Evolutionary conservation across 1,284 basidiomycete species (phyloP).

Genomic region (Phylloporus gajari): DNA sequence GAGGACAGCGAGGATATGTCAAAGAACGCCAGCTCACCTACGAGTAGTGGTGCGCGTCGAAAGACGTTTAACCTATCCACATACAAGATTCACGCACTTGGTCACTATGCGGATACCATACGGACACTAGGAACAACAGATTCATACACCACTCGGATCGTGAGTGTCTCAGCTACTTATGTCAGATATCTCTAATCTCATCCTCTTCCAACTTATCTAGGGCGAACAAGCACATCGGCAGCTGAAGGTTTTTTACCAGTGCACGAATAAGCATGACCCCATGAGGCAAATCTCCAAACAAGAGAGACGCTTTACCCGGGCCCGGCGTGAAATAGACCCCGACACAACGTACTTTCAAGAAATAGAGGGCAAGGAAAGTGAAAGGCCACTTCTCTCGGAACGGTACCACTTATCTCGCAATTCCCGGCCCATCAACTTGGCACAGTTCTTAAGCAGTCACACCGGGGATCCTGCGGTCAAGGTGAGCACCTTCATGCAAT

Average conservation of each 20-base stretch:
- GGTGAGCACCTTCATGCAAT: background rate
- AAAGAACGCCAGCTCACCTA: background rate
- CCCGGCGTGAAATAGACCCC: background rate
- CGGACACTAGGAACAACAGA: constrained; percentile 1
- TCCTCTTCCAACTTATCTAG: background rate
- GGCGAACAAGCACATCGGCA: background rate
- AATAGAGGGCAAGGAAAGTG: no score
- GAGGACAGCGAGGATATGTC: background rate
- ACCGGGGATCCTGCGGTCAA: background rate
- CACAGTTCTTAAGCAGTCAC: background rate
- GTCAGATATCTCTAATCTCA: background rate
- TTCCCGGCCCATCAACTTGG: no score
- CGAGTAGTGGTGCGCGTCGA: background rate
- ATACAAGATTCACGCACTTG: constrained; percentile 19
- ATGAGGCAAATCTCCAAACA: background rate
- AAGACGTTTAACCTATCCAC: constrained; percentile 17
- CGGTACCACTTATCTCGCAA: no score
- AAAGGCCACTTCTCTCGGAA: no score
- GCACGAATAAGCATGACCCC: background rate
- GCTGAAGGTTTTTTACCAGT: background rate
- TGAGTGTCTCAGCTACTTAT: background rate
- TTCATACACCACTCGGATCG: background rate
- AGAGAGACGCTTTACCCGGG: background rate
- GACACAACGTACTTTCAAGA: no score
- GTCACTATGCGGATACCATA: constrained; percentile 14